Conservation (phyloP, 2,329 filamentous ascomycete species). For the Leptoxyphium fumago region DNA sequence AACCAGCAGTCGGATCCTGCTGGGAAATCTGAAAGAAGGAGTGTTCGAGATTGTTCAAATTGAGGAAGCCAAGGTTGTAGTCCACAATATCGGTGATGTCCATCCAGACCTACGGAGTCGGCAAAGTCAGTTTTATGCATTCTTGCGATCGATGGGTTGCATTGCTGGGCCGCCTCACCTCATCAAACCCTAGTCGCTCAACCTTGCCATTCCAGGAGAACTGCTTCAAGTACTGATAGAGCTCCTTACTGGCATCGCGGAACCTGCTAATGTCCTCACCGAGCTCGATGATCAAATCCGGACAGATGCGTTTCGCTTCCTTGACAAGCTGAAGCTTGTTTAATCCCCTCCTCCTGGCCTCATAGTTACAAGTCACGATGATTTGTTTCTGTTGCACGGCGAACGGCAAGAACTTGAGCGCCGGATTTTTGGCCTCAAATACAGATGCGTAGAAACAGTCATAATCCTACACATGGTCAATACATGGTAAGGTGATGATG, state of each 20-base stretch:
- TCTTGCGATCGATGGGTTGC: conserved; percentile 13
- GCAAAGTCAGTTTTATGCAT: no score
- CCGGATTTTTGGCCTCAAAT: conserved; percentile 66
- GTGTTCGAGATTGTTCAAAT: conserved; percentile 43
- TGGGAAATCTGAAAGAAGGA: conserved; percentile 71
- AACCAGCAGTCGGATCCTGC: conserved; percentile 64
- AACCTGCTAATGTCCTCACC: conserved; percentile 80
- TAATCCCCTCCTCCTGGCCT: conserved; percentile 55
- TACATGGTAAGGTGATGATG: not conserved
- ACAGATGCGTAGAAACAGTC: conserved; percentile 94
- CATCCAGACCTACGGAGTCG: conserved; percentile 40
- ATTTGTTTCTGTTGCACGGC: conserved; percentile 91
- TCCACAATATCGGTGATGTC: conserved; percentile 78
- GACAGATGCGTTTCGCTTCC: conserved; percentile 67
- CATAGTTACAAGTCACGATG: conserved; percentile 86
- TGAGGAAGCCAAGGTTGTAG: conserved; percentile 64
- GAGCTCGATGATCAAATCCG: conserved; percentile 70
- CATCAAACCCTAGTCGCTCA: conserved; percentile 80
- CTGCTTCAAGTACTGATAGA: conserved; percentile 57
- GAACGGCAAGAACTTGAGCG: conserved; percentile 56
- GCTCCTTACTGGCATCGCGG: conserved; percentile 67
- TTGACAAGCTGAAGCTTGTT: conserved; percentile 73
- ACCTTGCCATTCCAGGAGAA: conserved; percentile 66
- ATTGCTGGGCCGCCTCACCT: conserved; percentile 36
- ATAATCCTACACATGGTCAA: conserved; percentile 36